A percentile compares a stretch with the other conserved stretches of the same genome.
Conservation (phyloP, 257 asterid species). For the Orobanche coerulescens region DNA sequence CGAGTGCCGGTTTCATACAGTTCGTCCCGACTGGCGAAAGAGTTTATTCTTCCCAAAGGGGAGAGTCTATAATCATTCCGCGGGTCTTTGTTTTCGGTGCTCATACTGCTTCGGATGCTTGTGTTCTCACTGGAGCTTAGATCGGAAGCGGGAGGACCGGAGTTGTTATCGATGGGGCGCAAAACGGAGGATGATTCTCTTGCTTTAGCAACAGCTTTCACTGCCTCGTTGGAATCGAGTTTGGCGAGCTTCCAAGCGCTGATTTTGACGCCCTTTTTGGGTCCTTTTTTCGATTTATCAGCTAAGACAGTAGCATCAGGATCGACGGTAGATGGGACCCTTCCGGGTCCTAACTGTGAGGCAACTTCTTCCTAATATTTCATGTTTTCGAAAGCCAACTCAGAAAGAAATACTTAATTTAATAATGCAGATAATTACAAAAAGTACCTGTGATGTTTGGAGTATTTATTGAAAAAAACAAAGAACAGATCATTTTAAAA, state of each 20-base stretch:
- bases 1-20: constrained; percentile 76
- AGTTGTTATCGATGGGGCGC: constrained; percentile 70
- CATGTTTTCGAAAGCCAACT: background rate
- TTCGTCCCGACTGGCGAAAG: constrained; percentile 64
- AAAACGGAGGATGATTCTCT: constrained; percentile 94
- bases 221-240: constrained; percentile 78
- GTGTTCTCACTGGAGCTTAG: constrained; percentile 80
- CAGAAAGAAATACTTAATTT: too few relatives aligned
- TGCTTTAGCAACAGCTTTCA: constrained; percentile 96
- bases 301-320: constrained; percentile 68
- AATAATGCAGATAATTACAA: too few relatives aligned
- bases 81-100: constrained; percentile 51
- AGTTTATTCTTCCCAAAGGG: constrained; percentile 45
- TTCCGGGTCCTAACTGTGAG: constrained; percentile 95
- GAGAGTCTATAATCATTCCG: constrained; percentile 41
- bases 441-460: too few relatives aligned
- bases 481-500: too few relatives aligned
- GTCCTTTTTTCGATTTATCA: constrained; percentile 49
- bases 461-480: too few relatives aligned
- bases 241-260: constrained; percentile 99
- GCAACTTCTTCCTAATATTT: constrained; percentile 94
- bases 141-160: constrained; percentile 59
- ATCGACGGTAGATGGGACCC: constrained; percentile 90
- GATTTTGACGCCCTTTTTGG: constrained; percentile 64
- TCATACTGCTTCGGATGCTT: constrained; percentile 80